These are phyloP conservation scores for Pseudozyma hubeiensis DNA, from an alignment of 1,284 basidiomycete genomes.

Conservation along the genomic window DNA sequence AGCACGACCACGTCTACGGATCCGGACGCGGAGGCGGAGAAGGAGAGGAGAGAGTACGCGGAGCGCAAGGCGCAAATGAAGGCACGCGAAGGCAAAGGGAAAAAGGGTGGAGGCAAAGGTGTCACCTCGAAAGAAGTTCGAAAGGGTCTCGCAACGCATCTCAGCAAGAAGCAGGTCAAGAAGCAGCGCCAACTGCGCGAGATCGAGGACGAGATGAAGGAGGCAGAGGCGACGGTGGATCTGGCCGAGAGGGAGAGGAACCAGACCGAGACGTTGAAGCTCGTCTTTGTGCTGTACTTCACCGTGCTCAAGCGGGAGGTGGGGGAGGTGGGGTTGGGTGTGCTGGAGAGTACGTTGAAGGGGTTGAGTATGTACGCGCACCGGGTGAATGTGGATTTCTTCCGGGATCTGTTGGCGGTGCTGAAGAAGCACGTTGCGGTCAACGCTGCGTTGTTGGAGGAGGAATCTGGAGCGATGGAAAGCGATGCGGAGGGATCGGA, in stretches of 20 bases:
- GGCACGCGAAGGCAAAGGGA: conserved; percentile 68
- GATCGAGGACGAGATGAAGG: conserved; percentile 67
- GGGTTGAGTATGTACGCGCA: conserved; percentile 95
- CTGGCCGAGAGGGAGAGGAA: conserved; percentile 86
- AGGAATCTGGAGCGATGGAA: neutral
- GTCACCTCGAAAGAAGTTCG: conserved; percentile 52
- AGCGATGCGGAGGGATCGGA: conserved; percentile 9
- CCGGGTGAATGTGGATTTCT: conserved; percentile 98
- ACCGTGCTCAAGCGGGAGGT: conserved; percentile 87
- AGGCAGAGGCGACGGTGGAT: conserved; percentile 91
- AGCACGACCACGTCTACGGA: conserved; percentile 72
- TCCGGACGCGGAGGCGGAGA: conserved; percentile 75
- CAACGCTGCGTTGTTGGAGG: conserved; percentile 14
- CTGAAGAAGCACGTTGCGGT: conserved; percentile 79
- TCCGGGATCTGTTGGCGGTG: conserved; percentile 90
- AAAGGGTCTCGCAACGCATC: conserved; percentile 60
- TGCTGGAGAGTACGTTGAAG: conserved; percentile 87
- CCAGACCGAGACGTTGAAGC: conserved; percentile 98
- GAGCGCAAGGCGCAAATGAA: conserved; percentile 67
- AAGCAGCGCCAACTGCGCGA: conserved; percentile 56
- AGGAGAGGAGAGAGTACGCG: conserved; percentile 63
- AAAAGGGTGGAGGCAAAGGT: conserved; percentile 46
- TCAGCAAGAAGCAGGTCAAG: conserved; percentile 66
- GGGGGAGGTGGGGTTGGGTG: conserved; percentile 75
- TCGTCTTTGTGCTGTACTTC: conserved; percentile 97